phyloP scores from a whole-genome alignment of 2,329 filamentous ascomycete genomes.

The Fusarium compactum region DNA sequence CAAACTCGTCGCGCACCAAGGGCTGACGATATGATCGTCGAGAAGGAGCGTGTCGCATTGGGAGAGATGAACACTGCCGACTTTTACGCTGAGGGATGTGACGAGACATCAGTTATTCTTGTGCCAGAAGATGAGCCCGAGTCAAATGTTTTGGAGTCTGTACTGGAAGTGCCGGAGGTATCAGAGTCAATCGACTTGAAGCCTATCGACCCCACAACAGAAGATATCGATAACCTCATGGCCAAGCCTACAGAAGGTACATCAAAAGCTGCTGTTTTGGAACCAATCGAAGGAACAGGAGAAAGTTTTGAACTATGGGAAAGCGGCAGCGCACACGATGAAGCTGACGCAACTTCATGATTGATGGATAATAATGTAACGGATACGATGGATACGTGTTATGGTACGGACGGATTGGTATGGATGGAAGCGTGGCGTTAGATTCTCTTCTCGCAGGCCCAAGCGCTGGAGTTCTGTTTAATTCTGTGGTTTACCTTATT shows the following conservation, averaged over 20 bases:
- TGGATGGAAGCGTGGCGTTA: slow-evolving; percentile 28
- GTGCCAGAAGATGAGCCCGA: slow-evolving; percentile 68
- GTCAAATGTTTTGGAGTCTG: not conserved
- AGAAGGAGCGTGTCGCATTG: slow-evolving; percentile 73
- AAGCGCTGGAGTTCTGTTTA: slow-evolving; percentile 48
- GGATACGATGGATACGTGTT: slow-evolving; percentile 10
- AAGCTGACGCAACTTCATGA: slow-evolving; percentile 52
- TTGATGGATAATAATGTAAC: slow-evolving; percentile 10
- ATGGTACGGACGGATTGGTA: not conserved
- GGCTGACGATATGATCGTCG: slow-evolving; percentile 68
- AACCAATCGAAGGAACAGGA: slow-evolving; percentile 69
- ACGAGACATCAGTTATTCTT: slow-evolving; percentile 71
- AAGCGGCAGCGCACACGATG: slow-evolving; percentile 73
- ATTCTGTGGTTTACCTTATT: slow-evolving; percentile 26
- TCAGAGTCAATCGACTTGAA: slow-evolving; percentile 6
- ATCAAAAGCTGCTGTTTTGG: slow-evolving; percentile 61
- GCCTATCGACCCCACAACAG: slow-evolving; percentile 37
- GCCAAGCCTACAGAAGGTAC: slow-evolving; percentile 53
- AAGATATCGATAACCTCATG: slow-evolving; percentile 55
- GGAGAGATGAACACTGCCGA: slow-evolving; percentile 75
- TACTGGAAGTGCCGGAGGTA: slow-evolving; percentile 7
- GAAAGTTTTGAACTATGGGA: slow-evolving; percentile 78
- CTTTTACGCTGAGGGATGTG: slow-evolving; percentile 75
- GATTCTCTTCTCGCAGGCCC: slow-evolving; percentile 44
- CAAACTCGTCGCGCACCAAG: slow-evolving; percentile 59